Evolutionary conservation across 2,329 filamentous ascomycete genomes (phyloP), one percentile per base, ranked within the genome.

Genomic region (Colletotrichum neosansevieriae): DNA sequence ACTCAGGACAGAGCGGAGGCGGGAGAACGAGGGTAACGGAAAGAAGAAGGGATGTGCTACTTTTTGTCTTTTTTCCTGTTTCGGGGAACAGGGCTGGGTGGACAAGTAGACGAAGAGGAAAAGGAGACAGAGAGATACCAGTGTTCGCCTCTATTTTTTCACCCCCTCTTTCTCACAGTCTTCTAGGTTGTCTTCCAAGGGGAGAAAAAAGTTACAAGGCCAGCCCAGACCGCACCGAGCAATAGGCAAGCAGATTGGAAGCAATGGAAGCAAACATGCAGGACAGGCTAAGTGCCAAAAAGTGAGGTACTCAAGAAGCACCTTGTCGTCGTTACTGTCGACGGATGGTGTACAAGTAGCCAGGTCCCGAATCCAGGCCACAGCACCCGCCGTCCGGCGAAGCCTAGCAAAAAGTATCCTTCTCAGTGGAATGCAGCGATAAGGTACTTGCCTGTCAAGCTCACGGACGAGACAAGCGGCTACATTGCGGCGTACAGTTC

Each of bases 1-100:
- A 65, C 54, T 40, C 34, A 45, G 63, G 21, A 57, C 32, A 57
- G 32, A 56, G 50, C 60, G 42, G 60, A 57, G 51, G 40, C 36
- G 58, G 51, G 42, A 49, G 36, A 51, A 63, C 58, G 58, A 61
- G 58, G 15, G 40, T 57, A 49, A 49, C 60, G 60, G 50, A 40
- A 63, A 63, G 40, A 58, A 53, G 61, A 64, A 58, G 61, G 61
- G 54, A 51, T 49, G 60, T 58, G 53, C 53, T 64, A 36, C 56
- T 47, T 47, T 65, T 65, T 65, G 47, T 45, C 62, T 65, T 53
- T 53, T 54, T 53, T 38, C 53, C 29, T 54, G 54, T 65, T 60
- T 61, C 58, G 36, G 58, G n/a, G 58, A 44, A 36, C 58, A 34
- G 36, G 58, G 58, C 47, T 51, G n/a, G 47, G 24, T 61, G 51